A percentile compares a stretch with the other conserved stretches of the same genome.
These are phyloP conservation scores for Podospora didyma DNA, from an alignment of 495 filamentous ascomycete species.

Conservation along the genomic window DNA sequence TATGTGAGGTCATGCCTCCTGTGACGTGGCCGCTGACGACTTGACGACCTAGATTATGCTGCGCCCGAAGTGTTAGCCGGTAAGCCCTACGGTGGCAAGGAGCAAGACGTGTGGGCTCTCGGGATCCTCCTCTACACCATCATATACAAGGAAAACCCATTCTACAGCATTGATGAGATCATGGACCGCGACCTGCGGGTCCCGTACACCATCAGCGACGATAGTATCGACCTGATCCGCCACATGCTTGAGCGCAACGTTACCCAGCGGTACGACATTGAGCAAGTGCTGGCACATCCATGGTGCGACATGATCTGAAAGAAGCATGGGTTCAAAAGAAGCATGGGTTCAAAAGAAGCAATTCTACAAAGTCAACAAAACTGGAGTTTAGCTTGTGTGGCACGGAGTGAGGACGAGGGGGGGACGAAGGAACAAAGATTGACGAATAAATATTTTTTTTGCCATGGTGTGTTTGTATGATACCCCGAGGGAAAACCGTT, in stretches of 20 bases:
- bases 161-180: slow-evolving; percentile 99
- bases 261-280: slow-evolving; percentile 72
- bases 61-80: slow-evolving; percentile 96
- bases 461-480: background rate
- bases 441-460: background rate
- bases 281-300: slow-evolving; percentile 77
- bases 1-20: background rate
- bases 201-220: slow-evolving; percentile 86
- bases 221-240: slow-evolving; percentile 83
- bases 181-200: slow-evolving; percentile 94
- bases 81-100: slow-evolving; percentile 87
- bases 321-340: background rate
- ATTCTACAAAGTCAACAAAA: background rate
- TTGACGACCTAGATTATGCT: slow-evolving; percentile 75
- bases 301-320: slow-evolving; percentile 56
- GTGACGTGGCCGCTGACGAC: background rate
- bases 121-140: slow-evolving; percentile 97
- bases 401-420: too few relatives aligned
- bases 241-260: slow-evolving; percentile 91
- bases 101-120: slow-evolving; percentile 98
- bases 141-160: slow-evolving; percentile 98
- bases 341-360: background rate
- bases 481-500: background rate
- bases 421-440: slow-evolving; percentile 2
- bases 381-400: too few relatives aligned